A percentile compares a stretch with the other conserved stretches of the same genome.
phyloP scores from a whole-genome alignment of 371 early-diverging fungal species.

The Saksenaea vasiformis region DNA sequence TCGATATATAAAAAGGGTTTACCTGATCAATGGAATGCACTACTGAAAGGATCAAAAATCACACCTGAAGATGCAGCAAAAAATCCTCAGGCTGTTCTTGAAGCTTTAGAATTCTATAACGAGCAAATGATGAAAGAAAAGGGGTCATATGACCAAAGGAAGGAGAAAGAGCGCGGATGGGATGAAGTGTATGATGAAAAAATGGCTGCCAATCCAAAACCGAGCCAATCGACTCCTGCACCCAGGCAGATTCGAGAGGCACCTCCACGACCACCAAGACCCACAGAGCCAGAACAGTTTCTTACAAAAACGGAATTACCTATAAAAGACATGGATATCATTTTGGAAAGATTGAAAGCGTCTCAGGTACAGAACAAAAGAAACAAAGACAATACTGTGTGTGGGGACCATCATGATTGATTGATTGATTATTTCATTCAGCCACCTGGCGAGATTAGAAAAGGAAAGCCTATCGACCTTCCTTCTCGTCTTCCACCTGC shows the following conservation, averaged over 20 bases:
- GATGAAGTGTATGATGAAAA: not conserved
- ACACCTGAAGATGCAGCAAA: constrained; percentile 94
- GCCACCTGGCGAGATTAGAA: not conserved
- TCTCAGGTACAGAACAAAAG: constrained; percentile 1
- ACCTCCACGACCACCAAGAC: not conserved
- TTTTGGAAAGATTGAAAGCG: not conserved
- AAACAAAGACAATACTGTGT: too few relatives aligned
- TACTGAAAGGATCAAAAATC: constrained; percentile 89
- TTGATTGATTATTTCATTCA: too few relatives aligned
- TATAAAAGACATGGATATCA: not conserved
- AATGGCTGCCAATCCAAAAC: not conserved
- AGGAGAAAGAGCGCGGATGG: not conserved
- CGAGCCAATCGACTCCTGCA: constrained; percentile 1
- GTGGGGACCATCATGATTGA: too few relatives aligned
- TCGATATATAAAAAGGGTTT: constrained; percentile 70
- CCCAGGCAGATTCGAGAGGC: not conserved
- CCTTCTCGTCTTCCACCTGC: not conserved
- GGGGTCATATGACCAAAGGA: constrained; percentile 3
- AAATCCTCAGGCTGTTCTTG: constrained; percentile 97
- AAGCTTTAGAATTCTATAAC: constrained; percentile 96
- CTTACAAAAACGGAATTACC: not conserved
- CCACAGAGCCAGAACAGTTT: not conserved
- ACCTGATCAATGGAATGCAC: constrained; percentile 91
- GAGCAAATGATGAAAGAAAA: constrained; percentile 8
- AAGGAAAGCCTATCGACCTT: not conserved